Conservation (phyloP, 805 yeast genomes). For the Hanseniaspora meyeri region DNA sequence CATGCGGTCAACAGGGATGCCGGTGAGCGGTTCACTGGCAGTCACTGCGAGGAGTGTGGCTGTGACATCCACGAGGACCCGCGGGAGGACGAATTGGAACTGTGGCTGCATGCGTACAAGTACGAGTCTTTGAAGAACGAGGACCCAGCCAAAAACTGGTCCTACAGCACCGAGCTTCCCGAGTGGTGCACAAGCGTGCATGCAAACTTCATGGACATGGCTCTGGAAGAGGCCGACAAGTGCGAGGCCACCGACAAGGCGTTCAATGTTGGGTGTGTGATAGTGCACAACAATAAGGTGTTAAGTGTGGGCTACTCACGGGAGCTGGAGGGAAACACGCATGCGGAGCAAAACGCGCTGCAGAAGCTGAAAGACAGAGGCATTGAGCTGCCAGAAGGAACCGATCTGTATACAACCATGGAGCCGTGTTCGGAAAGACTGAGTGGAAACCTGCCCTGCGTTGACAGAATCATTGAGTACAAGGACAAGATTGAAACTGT, state of each 20-base stretch:
- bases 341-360: slow-evolving; percentile 91
- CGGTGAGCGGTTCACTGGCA: slow-evolving; percentile 28
- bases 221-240: slow-evolving; percentile 63
- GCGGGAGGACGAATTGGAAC: slow-evolving; percentile 68
- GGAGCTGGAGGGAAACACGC: slow-evolving; percentile 88
- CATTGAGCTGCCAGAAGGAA: slow-evolving; percentile 51
- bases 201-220: slow-evolving; percentile 54
- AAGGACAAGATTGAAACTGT: slow-evolving; percentile 47
- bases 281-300: slow-evolving; percentile 50
- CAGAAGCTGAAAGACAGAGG: slow-evolving; percentile 47
- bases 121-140: slow-evolving; percentile 43
- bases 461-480: slow-evolving; percentile 55
- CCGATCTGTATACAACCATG: slow-evolving; percentile 87
- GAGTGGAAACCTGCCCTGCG: slow-evolving; percentile 85
- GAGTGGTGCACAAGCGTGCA: slow-evolving; percentile 65
- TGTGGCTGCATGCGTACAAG: slow-evolving; percentile 84
- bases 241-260: slow-evolving; percentile 78
- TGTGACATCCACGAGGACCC: slow-evolving; percentile 74
- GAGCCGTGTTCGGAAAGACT: slow-evolving; percentile 87
- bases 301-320: slow-evolving; percentile 70
- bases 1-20: slow-evolving; percentile 38
- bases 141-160: slow-evolving; percentile 40
- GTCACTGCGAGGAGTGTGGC: slow-evolving; percentile 50
- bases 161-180: slow-evolving; percentile 63
- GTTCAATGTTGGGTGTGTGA: slow-evolving; percentile 85